Evolutionary conservation across 371 early-diverging fungal species (phyloP).

Genomic region (Mucor saturninus): DNA sequence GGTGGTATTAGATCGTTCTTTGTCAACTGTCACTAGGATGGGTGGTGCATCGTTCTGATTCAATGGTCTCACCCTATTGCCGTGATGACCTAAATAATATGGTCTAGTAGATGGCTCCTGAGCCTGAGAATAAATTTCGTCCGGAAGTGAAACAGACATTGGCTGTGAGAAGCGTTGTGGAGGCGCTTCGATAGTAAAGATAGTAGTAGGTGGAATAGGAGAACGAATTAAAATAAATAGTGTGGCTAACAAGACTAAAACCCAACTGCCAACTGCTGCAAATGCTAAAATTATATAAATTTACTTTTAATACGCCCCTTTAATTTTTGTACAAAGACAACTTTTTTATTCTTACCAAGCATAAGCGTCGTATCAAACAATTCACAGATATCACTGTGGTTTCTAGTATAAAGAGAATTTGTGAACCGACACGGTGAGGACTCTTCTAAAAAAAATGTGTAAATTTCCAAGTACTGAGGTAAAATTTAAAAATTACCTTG

Average conservation of each 20-base stretch:
- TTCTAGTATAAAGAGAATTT: conserved; percentile 2
- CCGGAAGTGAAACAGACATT: conserved; percentile 12
- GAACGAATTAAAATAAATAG: conserved; percentile 28
- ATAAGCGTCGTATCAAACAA: conserved; percentile 25
- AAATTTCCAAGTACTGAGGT: neutral
- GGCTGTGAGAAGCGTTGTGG: conserved; percentile 23
- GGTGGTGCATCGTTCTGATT: neutral
- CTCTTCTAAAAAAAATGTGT: conserved; percentile 3
- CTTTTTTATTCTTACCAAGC: conserved; percentile 20
- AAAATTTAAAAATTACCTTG: conserved; percentile 11
- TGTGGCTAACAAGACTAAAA: conserved; percentile 24
- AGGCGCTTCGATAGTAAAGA: conserved; percentile 31
- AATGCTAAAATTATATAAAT: conserved; percentile 20
- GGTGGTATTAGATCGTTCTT: neutral
- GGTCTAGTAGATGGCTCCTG: conserved; percentile 12
- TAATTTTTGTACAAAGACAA: neutral
- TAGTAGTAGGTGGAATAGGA: conserved; percentile 29
- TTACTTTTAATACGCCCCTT: neutral
- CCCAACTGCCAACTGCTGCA: conserved; percentile 28
- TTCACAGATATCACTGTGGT: conserved; percentile 17
- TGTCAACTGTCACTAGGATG: neutral
- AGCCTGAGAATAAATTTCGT: conserved; percentile 1
- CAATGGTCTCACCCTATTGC: conserved; percentile 11
- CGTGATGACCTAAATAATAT: conserved; percentile 20
- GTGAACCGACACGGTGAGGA: conserved; percentile 18